Percentiles rank a stretch among this genome's conserved stretches.
Conservation (phyloP, 2,329 filamentous ascomycete genomes). For the Fusarium sp. region DNA sequence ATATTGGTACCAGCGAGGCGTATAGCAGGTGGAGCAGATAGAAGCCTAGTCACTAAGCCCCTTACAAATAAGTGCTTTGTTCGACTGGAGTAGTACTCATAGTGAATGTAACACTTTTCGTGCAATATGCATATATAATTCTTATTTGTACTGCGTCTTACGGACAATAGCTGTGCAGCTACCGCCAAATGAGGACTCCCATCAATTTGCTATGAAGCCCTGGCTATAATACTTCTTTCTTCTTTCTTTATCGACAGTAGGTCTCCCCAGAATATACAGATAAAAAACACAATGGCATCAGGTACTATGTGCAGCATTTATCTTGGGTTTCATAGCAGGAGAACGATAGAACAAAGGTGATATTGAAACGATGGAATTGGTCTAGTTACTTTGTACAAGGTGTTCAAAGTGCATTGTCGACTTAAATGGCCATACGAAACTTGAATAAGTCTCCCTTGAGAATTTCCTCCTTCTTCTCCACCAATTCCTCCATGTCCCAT, state of each 20-base stretch:
- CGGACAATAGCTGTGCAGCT: too few species aligned
- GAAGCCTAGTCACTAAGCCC: neutral
- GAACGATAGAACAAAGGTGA: too few species aligned
- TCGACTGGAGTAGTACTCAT: neutral
- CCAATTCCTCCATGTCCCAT: conserved; percentile 9
- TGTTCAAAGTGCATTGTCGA: neutral
- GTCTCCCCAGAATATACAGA: too few species aligned
- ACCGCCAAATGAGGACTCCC: too few species aligned
- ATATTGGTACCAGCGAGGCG: neutral
- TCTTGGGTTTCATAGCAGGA: too few species aligned
- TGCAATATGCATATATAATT: neutral
- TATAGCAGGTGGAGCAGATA: too few species aligned
- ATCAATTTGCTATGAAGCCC: too few species aligned
- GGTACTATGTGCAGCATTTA: too few species aligned
- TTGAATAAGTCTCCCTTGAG: neutral
- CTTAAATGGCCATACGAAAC: conserved; percentile 1
- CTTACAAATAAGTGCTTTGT: neutral
- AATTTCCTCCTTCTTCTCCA: neutral
- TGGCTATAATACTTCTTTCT: too few species aligned
- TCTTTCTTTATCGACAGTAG: too few species aligned
- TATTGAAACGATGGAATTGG: too few species aligned
- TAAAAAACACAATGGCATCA: too few species aligned
- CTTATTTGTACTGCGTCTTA: neutral
- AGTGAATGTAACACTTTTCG: fast-evolving
- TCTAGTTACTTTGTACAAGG: neutral